These are phyloP conservation scores for Sporisorium exsertum DNA, from an alignment of 1,284 basidiomycete species.

Conservation along the genomic window DNA sequence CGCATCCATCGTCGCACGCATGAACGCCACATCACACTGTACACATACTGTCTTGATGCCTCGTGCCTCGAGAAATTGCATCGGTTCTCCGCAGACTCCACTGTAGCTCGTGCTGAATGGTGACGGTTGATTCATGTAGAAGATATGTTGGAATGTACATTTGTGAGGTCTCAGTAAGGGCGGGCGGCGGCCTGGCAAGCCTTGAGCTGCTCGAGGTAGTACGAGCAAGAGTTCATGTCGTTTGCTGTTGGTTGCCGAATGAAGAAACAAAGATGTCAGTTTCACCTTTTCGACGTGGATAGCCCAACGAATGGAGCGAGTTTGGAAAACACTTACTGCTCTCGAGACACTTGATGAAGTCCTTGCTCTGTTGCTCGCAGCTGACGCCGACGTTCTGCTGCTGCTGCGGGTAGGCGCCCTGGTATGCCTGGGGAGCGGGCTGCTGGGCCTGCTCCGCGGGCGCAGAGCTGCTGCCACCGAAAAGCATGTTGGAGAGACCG, in stretches of 20 bases:
- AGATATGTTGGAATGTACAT: slow-evolving; percentile 9
- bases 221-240: slow-evolving; percentile 73
- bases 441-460: slow-evolving; percentile 64
- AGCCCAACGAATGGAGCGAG: not conserved
- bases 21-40: not conserved
- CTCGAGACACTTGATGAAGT: slow-evolving; percentile 63
- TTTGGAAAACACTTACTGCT: slow-evolving; percentile 48
- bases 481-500: slow-evolving; percentile 84
- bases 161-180: slow-evolving; percentile 51
- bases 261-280: slow-evolving; percentile 5
- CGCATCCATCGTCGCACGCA: not conserved
- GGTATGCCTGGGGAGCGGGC: slow-evolving; percentile 46
- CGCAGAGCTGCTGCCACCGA: slow-evolving; percentile 75
- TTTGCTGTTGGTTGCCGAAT: slow-evolving; percentile 64
- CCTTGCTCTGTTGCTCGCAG: slow-evolving; percentile 74
- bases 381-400: slow-evolving; percentile 65
- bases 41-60: slow-evolving; percentile 1
- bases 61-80: slow-evolving; percentile 5
- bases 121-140: slow-evolving; percentile 29
- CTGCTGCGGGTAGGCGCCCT: slow-evolving; percentile 36
- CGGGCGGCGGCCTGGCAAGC: slow-evolving; percentile 68
- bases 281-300: not conserved
- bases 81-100: not conserved
- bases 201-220: slow-evolving; percentile 73
- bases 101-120: slow-evolving; percentile 20